Evolutionary conservation across 768 basidiomycete species (phyloP).

Genomic region (Termitomyces sp.): DNA sequence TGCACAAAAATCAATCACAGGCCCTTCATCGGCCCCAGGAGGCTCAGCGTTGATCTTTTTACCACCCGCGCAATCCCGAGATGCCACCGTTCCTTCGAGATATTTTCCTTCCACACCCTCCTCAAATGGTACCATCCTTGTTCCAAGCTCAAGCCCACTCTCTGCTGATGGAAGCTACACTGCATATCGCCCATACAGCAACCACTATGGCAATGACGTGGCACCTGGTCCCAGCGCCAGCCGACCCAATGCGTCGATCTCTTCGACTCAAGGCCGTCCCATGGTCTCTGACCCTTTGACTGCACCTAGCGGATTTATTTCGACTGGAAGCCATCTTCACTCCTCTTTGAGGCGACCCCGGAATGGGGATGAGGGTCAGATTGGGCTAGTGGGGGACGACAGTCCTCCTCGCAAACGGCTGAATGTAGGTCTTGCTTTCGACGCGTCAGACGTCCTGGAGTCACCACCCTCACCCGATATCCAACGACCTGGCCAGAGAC

Average conservation of each 20-base stretch:
- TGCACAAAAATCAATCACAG: constrained; percentile 20
- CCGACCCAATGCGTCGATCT: constrained; percentile 31
- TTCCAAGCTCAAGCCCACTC: constrained; percentile 72
- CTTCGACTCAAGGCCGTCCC: constrained; percentile 31
- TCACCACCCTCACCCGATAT: constrained; percentile 59
- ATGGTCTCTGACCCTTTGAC: constrained; percentile 48
- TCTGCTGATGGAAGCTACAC: constrained; percentile 32
- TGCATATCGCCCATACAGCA: constrained; percentile 34
- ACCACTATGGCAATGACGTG: constrained; percentile 35
- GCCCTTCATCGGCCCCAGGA: constrained; percentile 21
- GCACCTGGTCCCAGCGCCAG: constrained; percentile 34
- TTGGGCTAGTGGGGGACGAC: constrained; percentile 42
- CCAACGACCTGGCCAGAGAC: constrained; percentile 45
- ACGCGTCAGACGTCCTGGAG: constrained; percentile 33
- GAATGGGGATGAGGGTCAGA: constrained; percentile 30
- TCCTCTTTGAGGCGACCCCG: constrained; percentile 49
- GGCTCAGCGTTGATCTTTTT: constrained; percentile 21
- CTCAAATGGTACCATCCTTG: constrained; percentile 55
- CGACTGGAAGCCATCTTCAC: constrained; percentile 35
- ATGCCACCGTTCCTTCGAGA: constrained; percentile 63
- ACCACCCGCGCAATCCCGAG: constrained; percentile 65
- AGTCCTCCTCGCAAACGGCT: constrained; percentile 71
- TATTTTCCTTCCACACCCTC: constrained; percentile 49
- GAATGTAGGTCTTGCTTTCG: constrained; percentile 44
- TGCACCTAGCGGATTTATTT: constrained; percentile 54